phyloP scores from a whole-genome alignment of 495 filamentous ascomycete species.

The Penicillium turbatum region DNA sequence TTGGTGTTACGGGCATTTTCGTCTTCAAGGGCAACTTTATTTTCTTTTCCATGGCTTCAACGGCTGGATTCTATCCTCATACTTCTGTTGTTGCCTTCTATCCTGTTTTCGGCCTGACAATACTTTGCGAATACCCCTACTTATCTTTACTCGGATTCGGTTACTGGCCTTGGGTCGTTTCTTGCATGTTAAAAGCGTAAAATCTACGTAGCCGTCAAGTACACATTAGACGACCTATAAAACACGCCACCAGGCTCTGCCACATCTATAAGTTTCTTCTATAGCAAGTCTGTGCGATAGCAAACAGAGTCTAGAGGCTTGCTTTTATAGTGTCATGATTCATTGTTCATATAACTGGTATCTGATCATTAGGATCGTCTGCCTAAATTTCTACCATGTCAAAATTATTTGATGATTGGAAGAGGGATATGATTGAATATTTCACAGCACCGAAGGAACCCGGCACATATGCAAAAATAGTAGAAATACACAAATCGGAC shows the following conservation, averaged over 20 bases:
- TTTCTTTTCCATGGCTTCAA: neutral
- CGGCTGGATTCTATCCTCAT: neutral
- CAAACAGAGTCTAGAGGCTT: no score
- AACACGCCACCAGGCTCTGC: no score
- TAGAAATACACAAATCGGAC: conserved; percentile 14
- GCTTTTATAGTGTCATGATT: no score
- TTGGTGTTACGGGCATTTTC: conserved; percentile 4
- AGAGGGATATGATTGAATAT: conserved; percentile 6
- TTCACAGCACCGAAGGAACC: conserved; percentile 3
- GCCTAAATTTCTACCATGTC: no score
- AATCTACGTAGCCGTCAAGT: no score
- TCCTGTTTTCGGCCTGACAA: neutral
- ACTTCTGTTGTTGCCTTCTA: neutral
- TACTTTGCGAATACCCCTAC: neutral
- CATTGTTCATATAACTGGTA: no score
- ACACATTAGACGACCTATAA: no score
- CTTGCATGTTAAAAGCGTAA: no score
- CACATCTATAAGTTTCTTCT: no score
- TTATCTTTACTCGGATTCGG: neutral
- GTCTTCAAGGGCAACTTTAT: neutral
- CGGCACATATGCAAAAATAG: conserved; percentile 11
- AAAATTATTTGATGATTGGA: no score
- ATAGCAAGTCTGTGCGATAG: no score
- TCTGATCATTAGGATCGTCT: no score
- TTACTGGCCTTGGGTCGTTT: neutral